Base-by-base conservation (phyloP, 2,329 filamentous ascomycete species). In the Anisogramma anomala region DNA sequence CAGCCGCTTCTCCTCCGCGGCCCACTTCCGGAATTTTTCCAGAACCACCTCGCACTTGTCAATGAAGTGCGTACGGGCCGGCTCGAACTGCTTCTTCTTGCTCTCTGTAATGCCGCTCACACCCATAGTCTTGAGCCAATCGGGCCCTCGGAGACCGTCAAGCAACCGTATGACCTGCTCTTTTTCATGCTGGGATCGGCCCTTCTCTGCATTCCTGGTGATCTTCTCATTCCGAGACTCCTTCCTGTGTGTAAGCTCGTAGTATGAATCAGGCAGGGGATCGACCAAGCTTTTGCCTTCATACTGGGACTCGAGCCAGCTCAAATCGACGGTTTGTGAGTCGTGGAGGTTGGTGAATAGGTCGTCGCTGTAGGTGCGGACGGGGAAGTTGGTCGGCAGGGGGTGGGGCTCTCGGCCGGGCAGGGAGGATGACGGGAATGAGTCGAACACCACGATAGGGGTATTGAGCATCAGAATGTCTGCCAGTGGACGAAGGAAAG, bases 51-150 rank as follows among this genome's bases (percentile, higher is more conserved):
- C 72, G 43, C 93, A 88, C 46, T 93, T 86, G 42, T 71, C 74
- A 52, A 95, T 82, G 56, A 95, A 94, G 57, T 89, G 79, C 46
- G 80, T 72, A 20, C 91, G 76, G 47, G 91, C 91, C 2, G 82
- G 79, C 59, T 94, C 86, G 59, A 86, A 95, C 22, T 81, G 74
- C 58, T 83, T 91, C 62, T 85, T 89, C 54, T 85, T 84, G 17
- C 77, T 78, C 55, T 95, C 88, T 0, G 86, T 93, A 27, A 93
- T 66, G 15, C 75, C 85, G 49, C 79, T 89, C 25, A 96, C 82
- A 19, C 89, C 91, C 78, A 98, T 87, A 3, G 88, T 75, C 47
- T 84, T 80, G 42, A 95, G 68, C 91, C 91, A 98, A 60, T 96
- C 91, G 43, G 84, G 85, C 2, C 89, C 84, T 57, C 86, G 82